A percentile compares a stretch with the other conserved stretches of the same genome.
These are phyloP conservation scores for Curvularia lunata DNA, from an alignment of 2,329 filamentous ascomycete species.

Conservation along the genomic window DNA sequence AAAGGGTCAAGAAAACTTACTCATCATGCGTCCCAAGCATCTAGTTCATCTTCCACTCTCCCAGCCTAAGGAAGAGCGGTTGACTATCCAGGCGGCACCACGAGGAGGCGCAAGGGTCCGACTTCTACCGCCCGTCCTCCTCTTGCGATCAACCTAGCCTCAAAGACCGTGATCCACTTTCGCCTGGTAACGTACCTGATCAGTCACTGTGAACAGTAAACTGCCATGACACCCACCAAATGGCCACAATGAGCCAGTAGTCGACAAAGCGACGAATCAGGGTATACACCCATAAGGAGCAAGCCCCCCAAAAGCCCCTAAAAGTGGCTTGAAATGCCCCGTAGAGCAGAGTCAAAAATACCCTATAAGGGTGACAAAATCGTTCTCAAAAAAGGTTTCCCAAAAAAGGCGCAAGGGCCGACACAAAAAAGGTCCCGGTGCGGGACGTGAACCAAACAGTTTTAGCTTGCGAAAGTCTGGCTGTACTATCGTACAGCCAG, in stretches of 20 bases:
- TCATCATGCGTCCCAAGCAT: slow-evolving; percentile 42
- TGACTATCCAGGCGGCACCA: slow-evolving; percentile 47
- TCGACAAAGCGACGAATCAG: neutral
- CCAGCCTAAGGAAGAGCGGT: slow-evolving; percentile 2
- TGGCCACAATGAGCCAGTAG: neutral
- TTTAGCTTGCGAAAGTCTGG: neutral
- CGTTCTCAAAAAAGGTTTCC: neutral
- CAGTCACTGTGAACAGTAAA: neutral
- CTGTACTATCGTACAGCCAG: neutral
- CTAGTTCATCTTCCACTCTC: slow-evolving; percentile 37
- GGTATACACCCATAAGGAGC: neutral
- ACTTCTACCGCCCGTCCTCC: slow-evolving; percentile 44
- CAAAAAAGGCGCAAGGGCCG: neutral
- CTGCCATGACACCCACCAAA: neutral
- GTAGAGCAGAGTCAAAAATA: neutral
- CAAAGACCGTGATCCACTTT: slow-evolving; percentile 28
- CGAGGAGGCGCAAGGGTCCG: slow-evolving; percentile 49
- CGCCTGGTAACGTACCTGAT: slow-evolving; percentile 16
- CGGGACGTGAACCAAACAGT: neutral
- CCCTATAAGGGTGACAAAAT: neutral
- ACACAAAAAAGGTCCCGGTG: neutral
- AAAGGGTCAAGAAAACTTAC: neutral
- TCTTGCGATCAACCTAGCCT: slow-evolving; percentile 37
- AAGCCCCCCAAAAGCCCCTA: neutral
- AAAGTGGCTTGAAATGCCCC: neutral